Evolutionary conservation across 2,329 filamentous ascomycete species (phyloP).

Genomic region (Ciborinia camelliae): DNA sequence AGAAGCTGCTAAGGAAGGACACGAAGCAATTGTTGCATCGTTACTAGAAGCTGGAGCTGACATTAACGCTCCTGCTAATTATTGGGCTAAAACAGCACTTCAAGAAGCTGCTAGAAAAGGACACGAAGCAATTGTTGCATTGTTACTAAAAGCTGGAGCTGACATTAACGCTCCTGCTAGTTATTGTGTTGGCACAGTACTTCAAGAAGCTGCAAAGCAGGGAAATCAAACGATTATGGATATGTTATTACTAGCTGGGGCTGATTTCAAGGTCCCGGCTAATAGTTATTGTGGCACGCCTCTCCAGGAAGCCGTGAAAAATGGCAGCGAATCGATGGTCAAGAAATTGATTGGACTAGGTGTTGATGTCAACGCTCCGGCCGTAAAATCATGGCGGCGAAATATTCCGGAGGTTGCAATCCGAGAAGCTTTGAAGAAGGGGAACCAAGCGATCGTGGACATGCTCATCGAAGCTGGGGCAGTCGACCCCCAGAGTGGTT

Average conservation of each 20-base stretch:
- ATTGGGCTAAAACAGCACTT: conserved; percentile 34
- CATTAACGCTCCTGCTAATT: conserved; percentile 34
- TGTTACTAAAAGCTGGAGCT: conserved; percentile 34
- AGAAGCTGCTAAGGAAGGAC: conserved; percentile 15
- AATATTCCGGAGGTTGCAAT: conserved; percentile 20
- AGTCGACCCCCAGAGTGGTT: accelerated
- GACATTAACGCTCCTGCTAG: conserved; percentile 37
- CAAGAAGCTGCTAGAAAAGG: conserved; percentile 27
- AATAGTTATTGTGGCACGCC: conserved; percentile 29
- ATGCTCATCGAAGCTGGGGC: conserved; percentile 7
- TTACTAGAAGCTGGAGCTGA: conserved; percentile 41
- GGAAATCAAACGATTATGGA: background rate
- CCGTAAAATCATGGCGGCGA: background rate
- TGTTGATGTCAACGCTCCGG: conserved; percentile 39
- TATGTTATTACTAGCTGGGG: conserved; percentile 32
- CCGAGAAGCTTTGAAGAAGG: conserved; percentile 13
- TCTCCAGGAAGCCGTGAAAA: no score
- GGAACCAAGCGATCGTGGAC: conserved; percentile 18
- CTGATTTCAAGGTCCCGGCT: conserved; percentile 38
- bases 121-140: background rate
- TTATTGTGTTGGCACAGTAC: conserved; percentile 30
- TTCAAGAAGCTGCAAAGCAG: conserved; percentile 31
- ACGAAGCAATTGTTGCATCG: conserved; percentile 29
- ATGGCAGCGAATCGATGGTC: no score
- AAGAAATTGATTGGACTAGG: no score